Evolutionary conservation across 257 asterid genomes (phyloP).

Genomic region (Solanum virginianum): DNA sequence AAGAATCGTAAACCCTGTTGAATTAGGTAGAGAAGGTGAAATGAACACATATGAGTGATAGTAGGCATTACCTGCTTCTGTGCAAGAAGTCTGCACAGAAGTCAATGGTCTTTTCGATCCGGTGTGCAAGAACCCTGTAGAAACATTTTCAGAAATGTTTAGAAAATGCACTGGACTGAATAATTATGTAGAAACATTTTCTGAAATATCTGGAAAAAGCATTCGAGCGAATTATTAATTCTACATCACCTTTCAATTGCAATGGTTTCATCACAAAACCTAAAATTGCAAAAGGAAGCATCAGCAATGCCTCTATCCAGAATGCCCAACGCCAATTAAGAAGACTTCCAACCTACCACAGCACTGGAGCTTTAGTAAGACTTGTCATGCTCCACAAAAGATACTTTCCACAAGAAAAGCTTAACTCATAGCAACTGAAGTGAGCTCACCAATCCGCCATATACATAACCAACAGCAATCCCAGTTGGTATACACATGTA

Average conservation of each 20-base stretch:
- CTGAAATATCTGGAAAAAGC: constrained; percentile 10
- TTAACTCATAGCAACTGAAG: neutral
- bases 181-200: constrained; percentile 20
- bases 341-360: constrained; percentile 42
- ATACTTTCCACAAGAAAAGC: neutral
- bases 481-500: constrained; percentile 98
- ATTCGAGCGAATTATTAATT: neutral
- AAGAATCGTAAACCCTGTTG: neutral
- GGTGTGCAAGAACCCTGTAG: constrained; percentile 55
- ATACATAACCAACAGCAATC: constrained; percentile 83
- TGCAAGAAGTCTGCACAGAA: constrained; percentile 21
- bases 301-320: constrained; percentile 69
- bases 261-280: constrained; percentile 88
- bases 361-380: neutral
- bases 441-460: constrained; percentile 77
- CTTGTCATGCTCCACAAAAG: neutral
- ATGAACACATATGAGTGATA: neutral
- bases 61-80: constrained; percentile 43
- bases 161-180: neutral
- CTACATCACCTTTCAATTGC: constrained; percentile 65
- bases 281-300: constrained; percentile 83
- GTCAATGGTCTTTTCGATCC: constrained; percentile 38
- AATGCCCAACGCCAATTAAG: constrained; percentile 86
- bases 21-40: neutral
- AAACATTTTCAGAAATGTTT: constrained; percentile 15